Percentiles rank a stretch among this genome's conserved stretches.
Evolutionary conservation across 2,329 filamentous ascomycete genomes (phyloP).

Genomic region (Cladorrhinum sp.): DNA sequence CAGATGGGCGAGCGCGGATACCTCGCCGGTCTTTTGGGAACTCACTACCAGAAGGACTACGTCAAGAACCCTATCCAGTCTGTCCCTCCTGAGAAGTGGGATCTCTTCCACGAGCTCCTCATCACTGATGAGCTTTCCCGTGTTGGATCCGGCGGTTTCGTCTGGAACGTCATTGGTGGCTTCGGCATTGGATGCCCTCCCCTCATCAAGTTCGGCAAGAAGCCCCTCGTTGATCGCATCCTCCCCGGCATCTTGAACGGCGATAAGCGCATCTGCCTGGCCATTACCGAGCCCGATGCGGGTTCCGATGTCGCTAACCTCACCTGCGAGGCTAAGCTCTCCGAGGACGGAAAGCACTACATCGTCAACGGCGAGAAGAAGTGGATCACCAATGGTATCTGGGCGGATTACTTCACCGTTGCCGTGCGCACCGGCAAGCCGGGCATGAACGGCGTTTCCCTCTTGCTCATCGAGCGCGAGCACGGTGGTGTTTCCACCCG

Average conservation of each 20-base stretch:
- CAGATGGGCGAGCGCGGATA: conserved; percentile 92
- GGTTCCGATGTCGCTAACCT: conserved; percentile 94
- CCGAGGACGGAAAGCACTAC: conserved; percentile 95
- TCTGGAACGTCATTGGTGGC: conserved; percentile 97
- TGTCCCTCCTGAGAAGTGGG: conserved; percentile 86
- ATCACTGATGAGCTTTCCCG: conserved; percentile 93
- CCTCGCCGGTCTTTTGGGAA: conserved; percentile 84
- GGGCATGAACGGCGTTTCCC: conserved; percentile 89
- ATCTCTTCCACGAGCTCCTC: conserved; percentile 96
- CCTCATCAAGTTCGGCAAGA: conserved; percentile 85
- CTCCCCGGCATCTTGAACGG: conserved; percentile 83
- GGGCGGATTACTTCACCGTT: conserved; percentile 96
- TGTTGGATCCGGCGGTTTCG: conserved; percentile 82
- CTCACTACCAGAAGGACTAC: conserved; percentile 75
- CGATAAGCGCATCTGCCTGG: conserved; percentile 95
- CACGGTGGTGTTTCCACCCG: conserved; percentile 84
- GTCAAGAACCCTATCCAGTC: conserved; percentile 68
- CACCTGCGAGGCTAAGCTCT: conserved; percentile 91
- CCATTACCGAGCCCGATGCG: conserved; percentile 95
- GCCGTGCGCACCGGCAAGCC: conserved; percentile 84
- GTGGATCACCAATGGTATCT: conserved; percentile 98
- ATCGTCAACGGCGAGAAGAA: conserved; percentile 99
- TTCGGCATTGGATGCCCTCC: conserved; percentile 94
- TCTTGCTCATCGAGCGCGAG: conserved; percentile 87
- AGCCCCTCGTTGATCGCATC: conserved; percentile 80